Evolutionary conservation across 2,329 filamentous ascomycete species (phyloP).

Genomic region (Fonsecaea multimorphosa): DNA sequence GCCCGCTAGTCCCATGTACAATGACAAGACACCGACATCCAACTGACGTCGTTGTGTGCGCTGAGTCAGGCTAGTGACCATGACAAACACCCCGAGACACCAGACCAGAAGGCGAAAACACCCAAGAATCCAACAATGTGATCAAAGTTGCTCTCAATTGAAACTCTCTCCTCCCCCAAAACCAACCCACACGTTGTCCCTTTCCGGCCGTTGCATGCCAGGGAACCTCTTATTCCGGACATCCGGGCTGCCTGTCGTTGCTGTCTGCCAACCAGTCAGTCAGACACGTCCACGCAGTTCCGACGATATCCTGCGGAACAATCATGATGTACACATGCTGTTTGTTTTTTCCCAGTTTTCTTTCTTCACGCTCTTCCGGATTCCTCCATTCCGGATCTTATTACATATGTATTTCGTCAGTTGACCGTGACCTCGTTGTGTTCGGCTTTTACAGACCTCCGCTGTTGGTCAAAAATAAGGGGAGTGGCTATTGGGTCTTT

Average conservation of each 20-base stretch:
- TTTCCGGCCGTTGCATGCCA: neutral
- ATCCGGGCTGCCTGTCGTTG: neutral
- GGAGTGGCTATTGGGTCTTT: neutral
- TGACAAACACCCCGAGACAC: neutral
- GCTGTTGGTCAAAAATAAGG: neutral
- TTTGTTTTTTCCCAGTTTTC: neutral
- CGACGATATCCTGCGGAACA: neutral
- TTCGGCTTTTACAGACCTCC: neutral
- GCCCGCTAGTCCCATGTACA: neutral
- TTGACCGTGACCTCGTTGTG: neutral
- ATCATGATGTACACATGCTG: neutral
- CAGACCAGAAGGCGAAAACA: neutral
- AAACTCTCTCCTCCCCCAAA: neutral
- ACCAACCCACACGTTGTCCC: neutral
- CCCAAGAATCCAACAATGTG: neutral
- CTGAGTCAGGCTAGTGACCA: neutral
- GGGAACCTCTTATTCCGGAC: neutral
- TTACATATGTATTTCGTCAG: neutral
- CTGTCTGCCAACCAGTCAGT: neutral
- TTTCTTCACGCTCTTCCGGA: neutral
- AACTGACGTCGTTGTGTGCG: neutral
- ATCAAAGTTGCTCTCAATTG: neutral
- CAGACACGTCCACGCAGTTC: neutral
- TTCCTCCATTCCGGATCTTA: neutral
- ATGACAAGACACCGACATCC: neutral